A percentile compares a stretch with the other conserved stretches of the same genome.
Conservation (phyloP, 257 asterid genomes). For the Rubia yunnanensis region DNA sequence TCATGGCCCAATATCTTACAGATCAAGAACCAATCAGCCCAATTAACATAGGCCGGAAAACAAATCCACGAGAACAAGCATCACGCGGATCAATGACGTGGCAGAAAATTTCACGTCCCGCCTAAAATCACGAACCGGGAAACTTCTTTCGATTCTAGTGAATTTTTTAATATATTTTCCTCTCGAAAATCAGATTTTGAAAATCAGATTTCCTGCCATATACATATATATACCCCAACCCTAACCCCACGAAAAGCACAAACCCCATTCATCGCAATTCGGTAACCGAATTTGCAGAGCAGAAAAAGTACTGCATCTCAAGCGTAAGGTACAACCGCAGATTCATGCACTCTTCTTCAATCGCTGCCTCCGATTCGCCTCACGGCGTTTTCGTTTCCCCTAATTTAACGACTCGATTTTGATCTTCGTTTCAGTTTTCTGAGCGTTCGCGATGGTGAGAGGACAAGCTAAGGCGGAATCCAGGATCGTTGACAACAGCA, state of each 20-base stretch:
- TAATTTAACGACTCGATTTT: neutral
- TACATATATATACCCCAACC: neutral
- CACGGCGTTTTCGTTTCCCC: neutral
- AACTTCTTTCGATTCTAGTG: neutral
- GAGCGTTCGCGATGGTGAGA: slow-evolving; percentile 39
- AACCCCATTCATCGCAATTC: neutral
- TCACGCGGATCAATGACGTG: slow-evolving; percentile 1
- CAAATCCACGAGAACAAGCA: neutral
- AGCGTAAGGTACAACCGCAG: neutral
- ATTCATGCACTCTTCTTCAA: neutral
- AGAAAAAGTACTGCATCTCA: neutral
- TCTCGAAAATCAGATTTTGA: neutral
- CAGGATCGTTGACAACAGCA: slow-evolving; percentile 43
- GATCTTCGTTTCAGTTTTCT: neutral
- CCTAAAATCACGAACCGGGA: slow-evolving; percentile 15
- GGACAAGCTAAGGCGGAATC: slow-evolving; percentile 52
- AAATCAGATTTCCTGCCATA: neutral
- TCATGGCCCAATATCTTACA: neutral
- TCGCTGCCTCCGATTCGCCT: neutral
- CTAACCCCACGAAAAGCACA: neutral
- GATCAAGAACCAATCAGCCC: neutral
- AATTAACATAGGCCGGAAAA: neutral
- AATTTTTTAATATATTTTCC: neutral
- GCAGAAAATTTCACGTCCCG: slow-evolving; percentile 9
- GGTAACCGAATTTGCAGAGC: neutral